A percentile compares a stretch with the other conserved stretches of the same genome.
Evolutionary conservation across 108 stramenopile genomes (phyloP).

Genomic region (Discostella stelligeroides): DNA sequence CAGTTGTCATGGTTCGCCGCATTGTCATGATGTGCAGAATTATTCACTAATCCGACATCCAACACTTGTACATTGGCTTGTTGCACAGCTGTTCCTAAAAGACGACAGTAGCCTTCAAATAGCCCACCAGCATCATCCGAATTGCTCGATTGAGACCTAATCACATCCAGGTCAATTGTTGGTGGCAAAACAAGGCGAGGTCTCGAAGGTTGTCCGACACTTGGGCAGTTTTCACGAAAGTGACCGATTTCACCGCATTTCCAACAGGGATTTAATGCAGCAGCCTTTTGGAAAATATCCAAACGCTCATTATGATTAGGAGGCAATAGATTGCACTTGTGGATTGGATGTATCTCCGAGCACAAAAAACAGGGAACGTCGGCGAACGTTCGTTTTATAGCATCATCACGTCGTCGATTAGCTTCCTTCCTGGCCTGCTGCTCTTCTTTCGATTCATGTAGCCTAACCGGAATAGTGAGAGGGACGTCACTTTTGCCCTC

Average conservation of each 20-base stretch:
- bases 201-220: constrained; percentile 17
- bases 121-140: constrained; percentile 22
- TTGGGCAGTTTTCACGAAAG: constrained; percentile 51
- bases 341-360: constrained; percentile 38
- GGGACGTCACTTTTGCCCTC: constrained; percentile 4
- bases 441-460: constrained; percentile 44
- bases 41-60: constrained; percentile 53
- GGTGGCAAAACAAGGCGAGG: constrained; percentile 46
- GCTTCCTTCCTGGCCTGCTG: constrained; percentile 40
- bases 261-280: constrained; percentile 58
- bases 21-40: constrained; percentile 43
- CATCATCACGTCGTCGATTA: constrained; percentile 26
- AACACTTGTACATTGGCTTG: constrained; percentile 39
- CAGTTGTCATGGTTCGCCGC: constrained; percentile 51
- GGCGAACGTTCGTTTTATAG: constrained; percentile 18
- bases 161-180: constrained; percentile 50
- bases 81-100: constrained; percentile 49
- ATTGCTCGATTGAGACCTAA: neutral
- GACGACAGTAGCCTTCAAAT: constrained; percentile 56
- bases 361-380: constrained; percentile 55
- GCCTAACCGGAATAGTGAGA: constrained; percentile 1
- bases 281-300: constrained; percentile 33
- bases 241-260: constrained; percentile 63
- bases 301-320: constrained; percentile 25
- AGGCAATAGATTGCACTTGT: constrained; percentile 44